Conservation (phyloP, 164 flowering plant genomes). For the Dillenia suffruticosa region DNA sequence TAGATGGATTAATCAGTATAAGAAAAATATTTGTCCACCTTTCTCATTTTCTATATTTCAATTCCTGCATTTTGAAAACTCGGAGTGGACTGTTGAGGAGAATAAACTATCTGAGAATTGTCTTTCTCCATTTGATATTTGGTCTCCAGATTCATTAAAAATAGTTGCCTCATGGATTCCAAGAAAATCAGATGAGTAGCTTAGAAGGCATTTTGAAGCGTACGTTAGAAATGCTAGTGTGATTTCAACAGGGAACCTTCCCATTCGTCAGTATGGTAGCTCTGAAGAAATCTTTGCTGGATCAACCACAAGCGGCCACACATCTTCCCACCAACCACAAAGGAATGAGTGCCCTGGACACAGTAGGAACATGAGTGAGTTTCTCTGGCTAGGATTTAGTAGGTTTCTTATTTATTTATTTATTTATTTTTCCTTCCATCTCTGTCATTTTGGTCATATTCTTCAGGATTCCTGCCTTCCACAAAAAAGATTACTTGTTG, state of each 20-base stretch:
- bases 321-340: background rate
- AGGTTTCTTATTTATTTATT: too few relatives aligned
- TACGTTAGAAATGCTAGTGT: conserved; percentile 23
- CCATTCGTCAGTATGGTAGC: conserved; percentile 13
- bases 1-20: too few relatives aligned
- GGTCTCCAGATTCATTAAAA: conserved; percentile 13
- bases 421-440: too few relatives aligned
- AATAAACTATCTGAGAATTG: conserved; percentile 35
- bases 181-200: conserved; percentile 21
- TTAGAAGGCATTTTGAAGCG: conserved; percentile 20
- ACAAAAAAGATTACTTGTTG: too few relatives aligned
- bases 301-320: background rate
- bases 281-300: background rate
- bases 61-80: background rate
- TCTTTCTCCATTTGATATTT: conserved; percentile 13
- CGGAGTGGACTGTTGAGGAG: conserved; percentile 28
- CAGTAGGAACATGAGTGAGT: conserved; percentile 32
- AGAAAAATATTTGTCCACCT: too few relatives aligned
- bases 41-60: too few relatives aligned
- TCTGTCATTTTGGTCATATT: too few relatives aligned
- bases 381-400: background rate
- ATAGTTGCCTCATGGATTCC: conserved; percentile 25
- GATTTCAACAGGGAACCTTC: conserved; percentile 24
- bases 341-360: conserved; percentile 28
- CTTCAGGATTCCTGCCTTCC: too few relatives aligned